Conservation (phyloP, 495 filamentous ascomycete genomes). For the Pseudevernia furfuracea region DNA sequence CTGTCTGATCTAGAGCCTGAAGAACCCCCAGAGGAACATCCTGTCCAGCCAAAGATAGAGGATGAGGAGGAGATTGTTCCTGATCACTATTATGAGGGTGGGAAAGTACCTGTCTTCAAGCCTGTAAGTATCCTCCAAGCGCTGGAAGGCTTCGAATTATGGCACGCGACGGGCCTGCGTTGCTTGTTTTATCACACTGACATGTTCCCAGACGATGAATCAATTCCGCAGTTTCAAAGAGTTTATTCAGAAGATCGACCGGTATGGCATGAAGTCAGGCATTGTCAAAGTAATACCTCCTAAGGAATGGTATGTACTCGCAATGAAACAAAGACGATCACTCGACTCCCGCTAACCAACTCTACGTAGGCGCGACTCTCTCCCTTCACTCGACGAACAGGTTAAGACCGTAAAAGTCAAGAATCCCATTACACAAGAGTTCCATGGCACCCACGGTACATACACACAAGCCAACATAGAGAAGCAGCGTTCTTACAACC, state of each 20-base stretch:
- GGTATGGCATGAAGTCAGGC: constrained; percentile 92
- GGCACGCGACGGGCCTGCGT: not conserved
- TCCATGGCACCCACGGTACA: constrained; percentile 84
- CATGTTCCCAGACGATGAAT: constrained; percentile 58
- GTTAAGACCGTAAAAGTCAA: constrained; percentile 88
- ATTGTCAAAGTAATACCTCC: constrained; percentile 95
- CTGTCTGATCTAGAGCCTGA: constrained; percentile 35
- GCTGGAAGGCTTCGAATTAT: not conserved
- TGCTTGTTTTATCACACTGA: not conserved
- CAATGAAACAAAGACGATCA: not conserved
- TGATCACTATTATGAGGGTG: constrained; percentile 77
- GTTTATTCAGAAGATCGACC: constrained; percentile 81
- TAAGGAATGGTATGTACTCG: constrained; percentile 69
- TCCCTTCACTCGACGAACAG: constrained; percentile 70
- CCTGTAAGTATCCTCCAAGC: constrained; percentile 50
- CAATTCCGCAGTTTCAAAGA: constrained; percentile 87
- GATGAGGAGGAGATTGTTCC: constrained; percentile 69
- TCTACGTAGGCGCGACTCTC: constrained; percentile 53
- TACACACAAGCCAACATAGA: constrained; percentile 96
- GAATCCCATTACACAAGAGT: constrained; percentile 96
- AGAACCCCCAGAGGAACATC: constrained; percentile 21
- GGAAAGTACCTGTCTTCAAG: constrained; percentile 87
- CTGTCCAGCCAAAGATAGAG: constrained; percentile 22
- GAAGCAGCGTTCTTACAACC: constrained; percentile 88
- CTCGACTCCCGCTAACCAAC: not conserved